Conservation (phyloP, 768 basidiomycete species). For the Aureoboletus auriporus region DNA sequence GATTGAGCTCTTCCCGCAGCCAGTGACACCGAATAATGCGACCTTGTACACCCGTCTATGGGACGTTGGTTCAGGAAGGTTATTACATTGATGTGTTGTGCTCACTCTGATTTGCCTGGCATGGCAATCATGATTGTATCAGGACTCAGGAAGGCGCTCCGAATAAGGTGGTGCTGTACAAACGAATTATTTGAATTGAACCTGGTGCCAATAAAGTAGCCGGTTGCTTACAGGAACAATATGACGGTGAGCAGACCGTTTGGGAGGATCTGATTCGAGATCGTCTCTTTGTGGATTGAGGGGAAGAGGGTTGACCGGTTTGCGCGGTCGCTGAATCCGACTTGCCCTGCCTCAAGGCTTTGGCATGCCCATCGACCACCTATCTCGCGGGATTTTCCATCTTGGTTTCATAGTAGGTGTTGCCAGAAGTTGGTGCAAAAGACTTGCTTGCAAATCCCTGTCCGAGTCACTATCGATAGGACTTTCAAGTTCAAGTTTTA, state of each 20-base stretch:
- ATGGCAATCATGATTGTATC: background rate
- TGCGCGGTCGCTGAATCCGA: constrained; percentile 3
- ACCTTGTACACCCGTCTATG: constrained; percentile 22
- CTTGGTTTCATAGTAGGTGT: no score
- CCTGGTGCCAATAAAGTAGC: background rate
- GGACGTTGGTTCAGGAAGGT: constrained; percentile 1
- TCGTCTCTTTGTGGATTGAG: background rate
- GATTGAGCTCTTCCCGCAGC: constrained; percentile 30
- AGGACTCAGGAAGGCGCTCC: no score
- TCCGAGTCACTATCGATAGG: no score
- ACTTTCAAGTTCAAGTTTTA: no score
- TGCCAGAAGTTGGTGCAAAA: background rate
- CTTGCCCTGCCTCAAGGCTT: constrained; percentile 12
- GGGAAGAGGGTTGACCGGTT: background rate
- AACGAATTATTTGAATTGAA: background rate
- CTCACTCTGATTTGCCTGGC: constrained; percentile 14
- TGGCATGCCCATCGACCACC: constrained; percentile 6
- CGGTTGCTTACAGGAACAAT: constrained; percentile 5
- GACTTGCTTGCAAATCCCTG: background rate
- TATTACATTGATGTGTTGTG: background rate
- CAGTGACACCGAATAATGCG: constrained; percentile 24
- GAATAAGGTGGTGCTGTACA: background rate
- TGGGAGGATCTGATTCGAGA: background rate
- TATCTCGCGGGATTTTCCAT: constrained; percentile 13
- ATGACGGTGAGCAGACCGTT: background rate